Base-by-base conservation (phyloP, 768 basidiomycete genomes). In the Boletus subparvulus region DNA sequence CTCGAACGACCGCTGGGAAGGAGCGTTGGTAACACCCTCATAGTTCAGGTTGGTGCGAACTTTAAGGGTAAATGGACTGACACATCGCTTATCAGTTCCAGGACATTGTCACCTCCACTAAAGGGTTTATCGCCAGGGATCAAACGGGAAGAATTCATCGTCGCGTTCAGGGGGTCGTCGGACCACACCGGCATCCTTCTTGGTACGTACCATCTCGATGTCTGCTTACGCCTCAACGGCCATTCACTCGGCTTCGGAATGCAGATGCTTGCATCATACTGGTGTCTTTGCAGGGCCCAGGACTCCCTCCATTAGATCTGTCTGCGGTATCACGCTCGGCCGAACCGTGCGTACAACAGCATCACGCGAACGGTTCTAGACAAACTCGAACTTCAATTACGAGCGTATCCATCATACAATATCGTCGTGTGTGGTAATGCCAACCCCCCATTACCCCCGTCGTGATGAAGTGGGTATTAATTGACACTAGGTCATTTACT, bases 41-140 rank as follows among this genome's bases (percentile, higher is more conserved):
- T 83, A 30, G 42, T 58, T n/a, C 61, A 72, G 65, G 81, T 81
- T 36, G 50, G 76, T 65, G 32, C 21, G 6, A 48, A 19, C n/a
- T 11, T 19, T 7, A 48, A 21, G 13, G 17, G 11, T 7, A 17
- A 36, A 21, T 13, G 14, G 6, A 30, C 55, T 64, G 24, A 60
- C 28, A 42, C 36, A 5, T 37, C 54, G 16, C 26, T 37, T 49
- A 8, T 16, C 54, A 79, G 78, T 75, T 80, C 54, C 68, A 55
- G 50, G 63, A 74, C 48, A 36, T 73, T 3, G 6, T 73, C n/a
- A 76, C 76, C 14, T 69, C 73, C 21, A 74, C 74, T 3, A 75
- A 75, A 65, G 80, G 79, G 24, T 81, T 75, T 50, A 70, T 80
- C 26, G 78, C 74, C 1, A 71, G 77, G 19, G 80, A 80, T 54